A percentile compares a stretch with the other conserved stretches of the same genome.
Conservation (phyloP, 176 grass and related monocot genomes). For the Cocos nucifera region DNA sequence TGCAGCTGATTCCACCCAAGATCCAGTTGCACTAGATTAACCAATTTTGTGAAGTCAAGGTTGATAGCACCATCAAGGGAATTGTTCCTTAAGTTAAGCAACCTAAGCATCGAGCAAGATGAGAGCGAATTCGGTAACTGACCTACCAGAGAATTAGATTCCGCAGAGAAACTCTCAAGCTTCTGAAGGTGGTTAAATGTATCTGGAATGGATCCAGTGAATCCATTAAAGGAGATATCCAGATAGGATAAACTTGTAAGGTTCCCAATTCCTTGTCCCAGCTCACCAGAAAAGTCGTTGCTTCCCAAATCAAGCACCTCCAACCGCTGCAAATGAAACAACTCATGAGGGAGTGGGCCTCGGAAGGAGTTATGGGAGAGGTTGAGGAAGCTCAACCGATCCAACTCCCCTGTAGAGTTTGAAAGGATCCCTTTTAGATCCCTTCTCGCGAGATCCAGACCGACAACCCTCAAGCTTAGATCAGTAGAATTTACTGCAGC, state of each 20-base stretch:
- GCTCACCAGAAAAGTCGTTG: not conserved
- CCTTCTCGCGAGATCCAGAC: not conserved
- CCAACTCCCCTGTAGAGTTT: not conserved
- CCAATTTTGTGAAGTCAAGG: not conserved
- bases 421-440: not conserved
- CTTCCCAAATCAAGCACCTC: not conserved
- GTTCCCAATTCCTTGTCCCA: not conserved
- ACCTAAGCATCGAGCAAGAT: not conserved
- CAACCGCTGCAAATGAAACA: not conserved
- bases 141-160: not conserved
- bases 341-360: not conserved
- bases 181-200: conserved; percentile 1
- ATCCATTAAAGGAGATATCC: not conserved
- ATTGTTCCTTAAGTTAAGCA: conserved; percentile 1
- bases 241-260: not conserved
- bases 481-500: not conserved
- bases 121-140: not conserved
- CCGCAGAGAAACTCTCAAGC: not conserved
- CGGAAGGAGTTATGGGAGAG: not conserved
- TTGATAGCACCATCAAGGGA: not conserved
- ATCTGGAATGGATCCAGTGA: not conserved
- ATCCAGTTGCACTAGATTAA: not conserved
- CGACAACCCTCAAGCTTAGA: not conserved
- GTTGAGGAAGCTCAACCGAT: not conserved
- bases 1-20: not conserved